Conservation (phyloP, 2,329 filamentous ascomycete genomes). For the Shiraia sp. region DNA sequence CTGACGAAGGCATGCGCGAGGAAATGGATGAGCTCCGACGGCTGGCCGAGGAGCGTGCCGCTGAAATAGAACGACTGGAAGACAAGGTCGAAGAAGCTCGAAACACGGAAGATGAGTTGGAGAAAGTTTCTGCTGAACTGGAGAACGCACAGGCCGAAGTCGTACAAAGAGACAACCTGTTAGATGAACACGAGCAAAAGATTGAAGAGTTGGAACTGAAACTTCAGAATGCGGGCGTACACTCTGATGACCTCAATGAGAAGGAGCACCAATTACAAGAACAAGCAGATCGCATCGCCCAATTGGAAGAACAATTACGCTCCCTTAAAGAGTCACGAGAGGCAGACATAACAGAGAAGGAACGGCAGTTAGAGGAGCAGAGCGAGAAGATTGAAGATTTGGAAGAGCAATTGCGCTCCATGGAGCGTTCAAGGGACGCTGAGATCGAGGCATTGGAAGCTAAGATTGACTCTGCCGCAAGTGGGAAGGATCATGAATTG, state of each 20-base stretch:
- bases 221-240: constrained; percentile 32
- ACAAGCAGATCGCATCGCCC: constrained; percentile 33
- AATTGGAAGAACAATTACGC: constrained; percentile 33
- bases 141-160: constrained; percentile 41
- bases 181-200: constrained; percentile 45
- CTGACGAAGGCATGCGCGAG: constrained; percentile 69
- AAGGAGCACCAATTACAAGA: constrained; percentile 35
- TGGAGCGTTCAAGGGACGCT: constrained; percentile 43
- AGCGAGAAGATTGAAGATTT: constrained; percentile 40
- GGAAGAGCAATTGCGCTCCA: constrained; percentile 30
- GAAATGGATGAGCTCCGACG: constrained; percentile 57
- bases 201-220: constrained; percentile 40
- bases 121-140: constrained; percentile 41
- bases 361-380: constrained; percentile 36
- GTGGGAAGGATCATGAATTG: constrained; percentile 53
- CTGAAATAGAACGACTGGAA: constrained; percentile 41
- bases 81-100: constrained; percentile 38
- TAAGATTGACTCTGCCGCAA: constrained; percentile 45
- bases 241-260: constrained; percentile 32
- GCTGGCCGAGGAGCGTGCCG: constrained; percentile 49
- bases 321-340: constrained; percentile 28
- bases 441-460: constrained; percentile 49
- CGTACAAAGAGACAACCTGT: constrained; percentile 35
- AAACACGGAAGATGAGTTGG: constrained; percentile 38
- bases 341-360: constrained; percentile 28